phyloP scores from a whole-genome alignment of 768 basidiomycete genomes.

The Agrocybe pediades region DNA sequence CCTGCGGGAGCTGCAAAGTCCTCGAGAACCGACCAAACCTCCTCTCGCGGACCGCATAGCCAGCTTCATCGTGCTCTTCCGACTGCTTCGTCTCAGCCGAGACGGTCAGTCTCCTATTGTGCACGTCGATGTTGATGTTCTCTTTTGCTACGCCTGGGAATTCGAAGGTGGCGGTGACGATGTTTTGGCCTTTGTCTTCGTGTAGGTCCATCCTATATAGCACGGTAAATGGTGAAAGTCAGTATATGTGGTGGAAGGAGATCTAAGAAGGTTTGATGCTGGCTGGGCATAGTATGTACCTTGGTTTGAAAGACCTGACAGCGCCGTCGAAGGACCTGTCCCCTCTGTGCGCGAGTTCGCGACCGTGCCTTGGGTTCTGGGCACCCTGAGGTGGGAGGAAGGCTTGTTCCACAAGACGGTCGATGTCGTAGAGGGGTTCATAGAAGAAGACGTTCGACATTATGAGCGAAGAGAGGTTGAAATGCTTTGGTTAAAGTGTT shows the following conservation, averaged over 20 bases:
- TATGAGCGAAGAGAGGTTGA: no score
- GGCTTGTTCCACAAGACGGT: slow-evolving; percentile 39
- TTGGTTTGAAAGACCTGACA: slow-evolving; percentile 17
- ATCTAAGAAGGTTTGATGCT: neutral
- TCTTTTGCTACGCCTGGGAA: slow-evolving; percentile 55
- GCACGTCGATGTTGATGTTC: slow-evolving; percentile 50
- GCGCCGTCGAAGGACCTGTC: slow-evolving; percentile 10
- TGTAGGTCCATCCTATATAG: slow-evolving; percentile 59
- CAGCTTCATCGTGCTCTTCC: slow-evolving; percentile 32
- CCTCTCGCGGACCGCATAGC: slow-evolving; percentile 48
- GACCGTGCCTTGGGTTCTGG: neutral
- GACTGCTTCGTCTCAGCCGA: slow-evolving; percentile 44
- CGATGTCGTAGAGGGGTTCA: slow-evolving; percentile 42
- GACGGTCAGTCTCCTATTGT: slow-evolving; percentile 48
- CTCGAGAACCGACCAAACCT: slow-evolving; percentile 21
- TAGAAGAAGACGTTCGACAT: slow-evolving; percentile 26
- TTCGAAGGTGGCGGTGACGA: slow-evolving; percentile 27
- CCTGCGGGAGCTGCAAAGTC: slow-evolving; percentile 50
- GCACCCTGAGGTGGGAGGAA: slow-evolving; percentile 13
- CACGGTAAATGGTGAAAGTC: neutral
- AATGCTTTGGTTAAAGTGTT: neutral
- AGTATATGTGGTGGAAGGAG: neutral
- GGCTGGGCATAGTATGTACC: neutral
- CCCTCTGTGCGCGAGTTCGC: neutral
- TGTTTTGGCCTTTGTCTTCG: slow-evolving; percentile 38